Percentiles rank a stretch among this genome's conserved stretches.
These are phyloP conservation scores for Rhizophlyctis rosea DNA, from an alignment of 192 early-diverging fungal genomes.

Conservation along the genomic window DNA sequence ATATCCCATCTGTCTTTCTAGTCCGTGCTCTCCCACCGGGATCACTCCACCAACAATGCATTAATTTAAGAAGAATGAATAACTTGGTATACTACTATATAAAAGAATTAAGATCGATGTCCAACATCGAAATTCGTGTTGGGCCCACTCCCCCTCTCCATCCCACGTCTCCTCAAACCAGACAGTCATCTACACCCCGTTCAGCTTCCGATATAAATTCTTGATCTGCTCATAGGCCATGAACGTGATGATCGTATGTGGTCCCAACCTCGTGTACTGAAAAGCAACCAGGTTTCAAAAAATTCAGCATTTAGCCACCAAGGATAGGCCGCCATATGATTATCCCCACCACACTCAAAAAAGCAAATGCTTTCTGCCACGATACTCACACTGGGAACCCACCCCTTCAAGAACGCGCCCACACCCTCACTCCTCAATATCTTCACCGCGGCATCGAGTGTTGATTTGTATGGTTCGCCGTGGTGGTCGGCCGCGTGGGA, in stretches of 20 bases:
- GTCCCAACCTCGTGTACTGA: slow-evolving; percentile 28
- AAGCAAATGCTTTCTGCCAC: slow-evolving; percentile 3
- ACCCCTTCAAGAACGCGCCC: slow-evolving; percentile 34
- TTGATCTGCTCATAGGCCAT: slow-evolving; percentile 30
- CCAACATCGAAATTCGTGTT: no score
- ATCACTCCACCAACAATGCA: no score
- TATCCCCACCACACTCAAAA: neutral
- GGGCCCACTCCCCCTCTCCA: no score
- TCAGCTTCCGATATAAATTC: neutral
- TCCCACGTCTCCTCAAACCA: no score
- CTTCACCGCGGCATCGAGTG: slow-evolving; percentile 8
- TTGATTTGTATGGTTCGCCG: slow-evolving; percentile 11
- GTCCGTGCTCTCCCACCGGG: no score
- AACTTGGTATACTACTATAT: no score
- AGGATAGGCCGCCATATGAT: no score
- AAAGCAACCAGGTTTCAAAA: slow-evolving; percentile 11
- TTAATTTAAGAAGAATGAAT: no score
- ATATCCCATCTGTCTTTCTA: no score
- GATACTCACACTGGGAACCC: slow-evolving; percentile 16
- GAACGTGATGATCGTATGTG: slow-evolving; percentile 36
- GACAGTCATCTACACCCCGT: no score
- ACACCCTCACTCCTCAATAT: slow-evolving; percentile 24
- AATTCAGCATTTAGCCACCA: no score
- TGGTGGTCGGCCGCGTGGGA: slow-evolving; percentile 6
- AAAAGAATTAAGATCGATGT: no score